Evolutionary conservation across 2,329 filamentous ascomycete species (phyloP), one percentile per base, ranked within the genome.

Genomic region (Botrytis tulipae): DNA sequence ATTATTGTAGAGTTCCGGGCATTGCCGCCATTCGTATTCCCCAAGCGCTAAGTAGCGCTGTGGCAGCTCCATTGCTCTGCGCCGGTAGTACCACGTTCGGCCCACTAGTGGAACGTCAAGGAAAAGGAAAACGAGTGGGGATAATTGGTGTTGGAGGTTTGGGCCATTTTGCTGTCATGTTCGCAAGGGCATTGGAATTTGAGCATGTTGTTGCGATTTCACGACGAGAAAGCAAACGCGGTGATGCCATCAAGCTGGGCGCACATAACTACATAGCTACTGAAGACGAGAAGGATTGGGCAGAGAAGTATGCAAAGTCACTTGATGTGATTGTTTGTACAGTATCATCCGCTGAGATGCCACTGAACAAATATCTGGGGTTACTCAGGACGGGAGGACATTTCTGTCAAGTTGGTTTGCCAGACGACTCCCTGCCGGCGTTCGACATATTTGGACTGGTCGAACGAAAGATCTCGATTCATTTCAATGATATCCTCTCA

Each of bases 21-120:
- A 86, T 87, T 77, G 94, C 93, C 76, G 85, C 85, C 60, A 86
- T 89, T 77, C 86, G 86, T 75, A 88, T 90, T 60, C 88, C 87
- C 0, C 86, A 88, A 22, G 80, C 79, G 0, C 81, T 90, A 16
- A 81, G 84, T 14, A 84, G 84, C 0, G 84, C 86, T 44, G 80
- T 84, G 1, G 86, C 85, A 0, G 88, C 92, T 1, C 92, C 93
- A 1, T 89, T 95, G 84, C 85, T 95, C 37, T 95, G 93, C 79
- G 93, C 90, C 1, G 93, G 93, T 1, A 86, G 95, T 71, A 96
- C 93, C 0, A 87, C 91, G 0, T 96, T 88, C 80, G 87, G 87
- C 8, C 93, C 93, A 0, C 82, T 96, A 29, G 86, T 87, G 69
- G 86, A 91, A 44, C 89, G 92, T 51, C 86, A 88, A 46, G 92